phyloP scores from a whole-genome alignment of 805 yeast species.

The Torulaspora microellipsoides region DNA sequence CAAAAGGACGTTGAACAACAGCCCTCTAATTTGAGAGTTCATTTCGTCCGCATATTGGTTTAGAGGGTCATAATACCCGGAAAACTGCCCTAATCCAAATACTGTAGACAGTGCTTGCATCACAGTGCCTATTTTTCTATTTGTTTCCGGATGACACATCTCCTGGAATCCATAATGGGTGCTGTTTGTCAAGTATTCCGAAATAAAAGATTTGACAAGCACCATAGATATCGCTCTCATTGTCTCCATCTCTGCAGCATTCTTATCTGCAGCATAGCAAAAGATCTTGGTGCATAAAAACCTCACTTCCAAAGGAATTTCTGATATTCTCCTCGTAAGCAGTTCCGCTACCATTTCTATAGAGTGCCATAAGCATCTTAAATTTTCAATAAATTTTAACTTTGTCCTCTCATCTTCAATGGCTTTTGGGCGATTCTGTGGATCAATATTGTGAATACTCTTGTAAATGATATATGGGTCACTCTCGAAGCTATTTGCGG shows the following conservation, averaged over 20 bases:
- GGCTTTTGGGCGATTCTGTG: constrained; percentile 56
- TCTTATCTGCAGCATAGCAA: constrained; percentile 39
- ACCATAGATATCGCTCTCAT: constrained; percentile 47
- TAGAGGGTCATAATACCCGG: constrained; percentile 31
- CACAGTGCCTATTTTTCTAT: constrained; percentile 19
- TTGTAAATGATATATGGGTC: constrained; percentile 63
- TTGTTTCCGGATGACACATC: not conserved
- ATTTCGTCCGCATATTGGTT: constrained; percentile 34
- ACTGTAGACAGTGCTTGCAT: constrained; percentile 23
- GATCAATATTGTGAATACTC: constrained; percentile 37
- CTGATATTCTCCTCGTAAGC: constrained; percentile 37
- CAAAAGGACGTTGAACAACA: constrained; percentile 24
- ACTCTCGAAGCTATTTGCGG: constrained; percentile 62
- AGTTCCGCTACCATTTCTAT: constrained; percentile 56
- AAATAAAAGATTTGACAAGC: constrained; percentile 24
- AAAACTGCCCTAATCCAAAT: constrained; percentile 27
- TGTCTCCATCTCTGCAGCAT: constrained; percentile 64
- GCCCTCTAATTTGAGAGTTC: constrained; percentile 23
- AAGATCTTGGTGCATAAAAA: constrained; percentile 49
- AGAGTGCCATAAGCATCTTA: constrained; percentile 69
- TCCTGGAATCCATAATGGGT: constrained; percentile 22
- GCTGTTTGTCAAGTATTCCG: constrained; percentile 23
- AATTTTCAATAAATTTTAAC: constrained; percentile 60
- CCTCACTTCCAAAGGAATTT: constrained; percentile 54
- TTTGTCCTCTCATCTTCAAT: constrained; percentile 78